Evolutionary conservation across 371 early-diverging fungal genomes (phyloP).

Genomic region (Actinomucor elegans): DNA sequence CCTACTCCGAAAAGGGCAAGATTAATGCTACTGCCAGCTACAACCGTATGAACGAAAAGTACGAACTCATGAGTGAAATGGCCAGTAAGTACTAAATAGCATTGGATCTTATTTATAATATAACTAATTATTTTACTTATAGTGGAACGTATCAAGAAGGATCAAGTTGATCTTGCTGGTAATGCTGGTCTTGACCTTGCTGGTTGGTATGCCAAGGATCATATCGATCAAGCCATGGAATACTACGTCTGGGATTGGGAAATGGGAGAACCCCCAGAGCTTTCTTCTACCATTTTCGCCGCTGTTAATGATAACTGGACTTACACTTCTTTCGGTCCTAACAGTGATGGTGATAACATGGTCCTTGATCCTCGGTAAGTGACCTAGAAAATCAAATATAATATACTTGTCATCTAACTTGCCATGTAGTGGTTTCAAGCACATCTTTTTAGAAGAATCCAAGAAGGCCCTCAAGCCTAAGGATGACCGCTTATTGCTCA

Average conservation of each 20-base stretch:
- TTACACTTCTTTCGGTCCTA: conserved; percentile 37
- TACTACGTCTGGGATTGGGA: conserved; percentile 48
- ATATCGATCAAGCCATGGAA: conserved; percentile 42
- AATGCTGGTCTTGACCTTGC: conserved; percentile 32
- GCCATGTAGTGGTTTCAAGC: conserved; percentile 37
- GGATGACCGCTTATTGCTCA: conserved; percentile 33
- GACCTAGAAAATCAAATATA: neutral
- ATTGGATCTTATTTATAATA: no score
- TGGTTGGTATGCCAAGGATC: conserved; percentile 35
- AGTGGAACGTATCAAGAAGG: conserved; percentile 29
- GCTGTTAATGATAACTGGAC: conserved; percentile 32
- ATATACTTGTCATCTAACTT: neutral
- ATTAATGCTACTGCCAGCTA: conserved; percentile 25
- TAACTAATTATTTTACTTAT: neutral
- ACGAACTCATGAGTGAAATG: conserved; percentile 23
- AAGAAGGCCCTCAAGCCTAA: conserved; percentile 22
- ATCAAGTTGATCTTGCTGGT: conserved; percentile 40
- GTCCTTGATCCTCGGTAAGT: conserved; percentile 43
- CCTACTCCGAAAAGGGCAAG: conserved; percentile 30
- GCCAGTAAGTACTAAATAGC: conserved; percentile 36
- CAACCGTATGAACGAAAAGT: conserved; percentile 23
- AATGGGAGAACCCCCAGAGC: conserved; percentile 40
- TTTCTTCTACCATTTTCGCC: conserved; percentile 28
- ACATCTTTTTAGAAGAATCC: conserved; percentile 40
- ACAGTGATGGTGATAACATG: conserved; percentile 37